Evolutionary conservation across 768 basidiomycete genomes (phyloP).

Genomic region (Russula earlei): DNA sequence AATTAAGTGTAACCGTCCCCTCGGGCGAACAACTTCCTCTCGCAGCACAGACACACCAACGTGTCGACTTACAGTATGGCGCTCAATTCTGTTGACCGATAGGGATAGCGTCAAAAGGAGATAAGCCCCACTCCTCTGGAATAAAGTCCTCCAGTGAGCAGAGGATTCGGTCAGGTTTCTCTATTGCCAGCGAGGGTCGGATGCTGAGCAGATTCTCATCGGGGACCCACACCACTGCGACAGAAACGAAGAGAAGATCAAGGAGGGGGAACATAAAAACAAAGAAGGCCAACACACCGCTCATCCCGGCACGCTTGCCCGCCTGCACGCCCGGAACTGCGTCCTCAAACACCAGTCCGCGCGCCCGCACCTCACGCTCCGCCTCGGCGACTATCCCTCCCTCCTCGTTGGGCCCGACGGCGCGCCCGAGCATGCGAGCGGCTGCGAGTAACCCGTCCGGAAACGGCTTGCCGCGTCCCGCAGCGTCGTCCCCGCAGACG

Average conservation of each 20-base stretch:
- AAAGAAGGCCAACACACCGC: conserved; percentile 45
- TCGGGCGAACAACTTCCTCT: too few species aligned
- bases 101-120: conserved; percentile 39
- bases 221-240: conserved; percentile 75
- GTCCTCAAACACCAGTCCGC: conserved; percentile 79
- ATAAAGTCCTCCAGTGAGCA: conserved; percentile 58
- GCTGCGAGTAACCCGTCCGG: conserved; percentile 77
- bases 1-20: too few species aligned
- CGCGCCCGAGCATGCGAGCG: conserved; percentile 49
- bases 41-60: too few species aligned
- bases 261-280: conserved; percentile 14
- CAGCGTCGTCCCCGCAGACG: conserved; percentile 64
- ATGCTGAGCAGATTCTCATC: conserved; percentile 55
- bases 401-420: conserved; percentile 41
- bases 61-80: too few species aligned
- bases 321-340: conserved; percentile 68
- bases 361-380: conserved; percentile 40
- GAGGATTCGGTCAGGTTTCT: conserved; percentile 51
- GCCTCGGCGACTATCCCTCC: conserved; percentile 29
- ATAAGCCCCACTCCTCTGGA: conserved; percentile 80
- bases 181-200: conserved; percentile 30
- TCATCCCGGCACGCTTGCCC: conserved; percentile 79
- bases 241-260: background rate
- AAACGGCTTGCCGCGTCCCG: conserved; percentile 56
- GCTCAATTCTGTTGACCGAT: background rate